phyloP scores from a whole-genome alignment of 2,329 filamentous ascomycete species.

The Diaporthe velutina region DNA sequence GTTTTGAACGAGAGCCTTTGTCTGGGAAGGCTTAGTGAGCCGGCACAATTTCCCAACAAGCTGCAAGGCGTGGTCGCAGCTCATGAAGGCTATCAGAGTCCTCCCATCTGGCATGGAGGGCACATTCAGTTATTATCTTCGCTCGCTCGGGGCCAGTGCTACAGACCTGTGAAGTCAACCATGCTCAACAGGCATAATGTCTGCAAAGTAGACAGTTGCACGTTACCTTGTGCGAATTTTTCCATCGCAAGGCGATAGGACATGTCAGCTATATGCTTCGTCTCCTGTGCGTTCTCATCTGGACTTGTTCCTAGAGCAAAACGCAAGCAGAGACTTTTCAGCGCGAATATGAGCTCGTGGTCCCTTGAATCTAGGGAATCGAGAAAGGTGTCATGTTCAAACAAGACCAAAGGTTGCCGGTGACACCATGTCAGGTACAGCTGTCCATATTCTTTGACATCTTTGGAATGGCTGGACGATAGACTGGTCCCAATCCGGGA shows the following conservation, averaged over 20 bases:
- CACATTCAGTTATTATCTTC: not conserved
- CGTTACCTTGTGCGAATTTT: not conserved
- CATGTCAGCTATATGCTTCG: not conserved
- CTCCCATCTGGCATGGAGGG: not conserved
- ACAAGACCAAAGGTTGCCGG: not conserved
- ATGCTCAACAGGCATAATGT: slow-evolving; percentile 7
- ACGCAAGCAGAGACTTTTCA: not conserved
- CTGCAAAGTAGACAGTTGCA: slow-evolving; percentile 6
- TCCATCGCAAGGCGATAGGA: slow-evolving; percentile 2
- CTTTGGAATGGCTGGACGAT: not conserved
- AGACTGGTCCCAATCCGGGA: not conserved
- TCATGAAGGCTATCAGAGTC: not conserved
- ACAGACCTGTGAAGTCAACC: slow-evolving; percentile 6
- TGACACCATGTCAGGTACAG: slow-evolving; percentile 11
- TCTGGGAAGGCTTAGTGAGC: not conserved
- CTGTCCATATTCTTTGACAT: not conserved
- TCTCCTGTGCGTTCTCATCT: not conserved
- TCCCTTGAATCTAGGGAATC: not conserved
- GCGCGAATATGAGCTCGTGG: not conserved
- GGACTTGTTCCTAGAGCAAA: not conserved
- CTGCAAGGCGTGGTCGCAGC: slow-evolving; percentile 1
- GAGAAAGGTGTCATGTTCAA: slow-evolving; percentile 1
- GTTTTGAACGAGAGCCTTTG: not conserved
- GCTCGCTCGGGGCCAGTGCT: not conserved
- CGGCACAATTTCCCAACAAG: slow-evolving; percentile 1